Percentiles rank a stretch among this genome's conserved stretches.
phyloP scores from a whole-genome alignment of 2,329 filamentous ascomycete species.

The Phialophora chinensis region DNA sequence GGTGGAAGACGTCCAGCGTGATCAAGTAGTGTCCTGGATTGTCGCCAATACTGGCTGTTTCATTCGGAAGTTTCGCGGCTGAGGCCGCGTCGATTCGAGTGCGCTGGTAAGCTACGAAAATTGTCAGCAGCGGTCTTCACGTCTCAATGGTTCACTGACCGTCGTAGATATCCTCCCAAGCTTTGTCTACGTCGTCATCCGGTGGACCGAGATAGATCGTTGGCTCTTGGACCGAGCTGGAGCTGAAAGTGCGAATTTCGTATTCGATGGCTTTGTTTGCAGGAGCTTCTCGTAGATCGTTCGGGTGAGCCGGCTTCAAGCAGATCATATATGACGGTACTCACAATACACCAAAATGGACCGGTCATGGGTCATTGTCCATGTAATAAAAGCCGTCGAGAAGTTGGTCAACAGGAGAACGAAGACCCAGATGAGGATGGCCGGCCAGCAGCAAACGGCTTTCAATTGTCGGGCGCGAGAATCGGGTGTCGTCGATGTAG shows the following conservation, averaged over 20 bases:
- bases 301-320: background rate
- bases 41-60: slow-evolving; percentile 7
- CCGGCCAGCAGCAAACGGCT: background rate
- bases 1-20: slow-evolving; percentile 8
- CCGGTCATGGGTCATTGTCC: background rate
- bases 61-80: slow-evolving; percentile 6
- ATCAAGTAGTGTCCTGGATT: slow-evolving; percentile 10
- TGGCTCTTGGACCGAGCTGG: slow-evolving; percentile 9
- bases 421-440: background rate
- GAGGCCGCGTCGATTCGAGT: slow-evolving; percentile 2
- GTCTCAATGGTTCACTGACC: background rate
- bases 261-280: slow-evolving; percentile 9
- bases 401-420: slow-evolving; percentile 7
- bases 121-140: background rate
- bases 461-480: background rate
- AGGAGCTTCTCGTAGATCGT: slow-evolving; percentile 1
- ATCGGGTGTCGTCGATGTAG: background rate
- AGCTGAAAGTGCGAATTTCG: slow-evolving; percentile 3
- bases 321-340: background rate
- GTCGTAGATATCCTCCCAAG: slow-evolving; percentile 8
- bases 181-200: background rate
- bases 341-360: background rate
- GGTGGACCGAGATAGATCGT: slow-evolving; percentile 10
- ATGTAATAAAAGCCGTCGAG: background rate
- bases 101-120: background rate